Conservation (phyloP, 1,284 basidiomycete species). For the Ustanciosporium gigantosporum region DNA sequence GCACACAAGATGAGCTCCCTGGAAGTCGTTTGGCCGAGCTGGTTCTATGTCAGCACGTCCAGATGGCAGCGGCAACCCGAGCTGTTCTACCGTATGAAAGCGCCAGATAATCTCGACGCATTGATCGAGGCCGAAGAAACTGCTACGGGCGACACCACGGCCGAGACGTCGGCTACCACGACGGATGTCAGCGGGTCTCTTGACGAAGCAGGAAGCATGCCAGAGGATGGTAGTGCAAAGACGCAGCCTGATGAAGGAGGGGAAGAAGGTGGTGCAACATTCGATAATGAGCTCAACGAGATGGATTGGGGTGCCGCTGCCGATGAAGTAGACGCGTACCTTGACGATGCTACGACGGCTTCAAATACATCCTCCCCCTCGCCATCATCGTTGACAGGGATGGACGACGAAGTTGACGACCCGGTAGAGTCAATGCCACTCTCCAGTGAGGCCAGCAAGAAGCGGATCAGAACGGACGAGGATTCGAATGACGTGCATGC, state of each 20-base stretch:
- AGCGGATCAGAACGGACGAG: constrained; percentile 2
- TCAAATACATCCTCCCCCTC: constrained; percentile 29
- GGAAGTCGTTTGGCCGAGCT: constrained; percentile 81
- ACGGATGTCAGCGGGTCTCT: neutral
- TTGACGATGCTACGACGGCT: constrained; percentile 62
- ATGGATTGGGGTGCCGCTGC: constrained; percentile 74
- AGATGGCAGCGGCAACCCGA: constrained; percentile 79
- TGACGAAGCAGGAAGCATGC: neutral
- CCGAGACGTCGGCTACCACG: neutral
- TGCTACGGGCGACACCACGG: neutral
- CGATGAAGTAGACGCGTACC: constrained; percentile 80
- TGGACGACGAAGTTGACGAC: constrained; percentile 1
- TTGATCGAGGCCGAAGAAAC: neutral
- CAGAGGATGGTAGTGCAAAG: no score
- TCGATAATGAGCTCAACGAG: constrained; percentile 35
- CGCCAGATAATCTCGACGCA: neutral
- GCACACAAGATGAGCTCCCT: constrained; percentile 69
- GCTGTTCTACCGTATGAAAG: constrained; percentile 66
- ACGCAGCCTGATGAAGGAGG: neutral
- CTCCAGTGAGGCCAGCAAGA: neutral
- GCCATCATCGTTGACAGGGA: constrained; percentile 3
- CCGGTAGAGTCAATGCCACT: neutral
- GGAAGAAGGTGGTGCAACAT: constrained; percentile 15
- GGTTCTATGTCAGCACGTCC: constrained; percentile 84
- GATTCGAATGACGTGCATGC: neutral